Base-by-base conservation (phyloP, 202 grass and related monocot species). In the Dendrocalamus latiflorus region DNA sequence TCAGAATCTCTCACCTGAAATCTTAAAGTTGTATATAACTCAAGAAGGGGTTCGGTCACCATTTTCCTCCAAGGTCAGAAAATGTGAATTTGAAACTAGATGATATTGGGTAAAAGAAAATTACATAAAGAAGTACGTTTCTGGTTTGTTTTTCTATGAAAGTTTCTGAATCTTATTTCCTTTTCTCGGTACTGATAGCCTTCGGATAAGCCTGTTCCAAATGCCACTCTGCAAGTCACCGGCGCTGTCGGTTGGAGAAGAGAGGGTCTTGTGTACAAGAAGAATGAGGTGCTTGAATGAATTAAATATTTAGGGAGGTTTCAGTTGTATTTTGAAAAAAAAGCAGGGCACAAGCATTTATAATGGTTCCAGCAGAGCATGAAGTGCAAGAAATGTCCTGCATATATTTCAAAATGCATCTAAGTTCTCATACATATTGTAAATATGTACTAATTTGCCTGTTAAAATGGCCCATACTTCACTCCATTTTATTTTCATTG, bases 201-300 rank as follows among this genome's bases (percentile, higher is more conserved):
- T 44, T 99, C 87, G 20, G 96, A 99, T 50, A 99, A 86, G 79
- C 87, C 96, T 77, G 86, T 94, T 47, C 96, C 96, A 45, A 99
- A 99, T 92, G 96, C 96, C 20, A 99, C 96, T 75, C 89, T 96
- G 41, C 96, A 99, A 99, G 93, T 99, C 72, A 99, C 96, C 1
- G 96, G 96, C 56, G 96, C 96, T 78, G 96, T 99, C 69, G 96
- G 96, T 70, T 99, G 96, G 96, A 90, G 96, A 86, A 86, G 96
- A 53, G 96, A 99, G 79, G 96, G 96, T 84, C 96, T 99, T 86
- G 50, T 89, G 67, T 99, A 99, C 80, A 99, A 99, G 83, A 99
- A 99, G 83, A 99, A 99, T 77, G 96, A 99, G 96, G 96, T 99
- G 24, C 36, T 62, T 88, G 62, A 68, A 84, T 88, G 61, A 68